phyloP scores from a whole-genome alignment of 331 rosid species.

The Stylosanthes scabra region DNA sequence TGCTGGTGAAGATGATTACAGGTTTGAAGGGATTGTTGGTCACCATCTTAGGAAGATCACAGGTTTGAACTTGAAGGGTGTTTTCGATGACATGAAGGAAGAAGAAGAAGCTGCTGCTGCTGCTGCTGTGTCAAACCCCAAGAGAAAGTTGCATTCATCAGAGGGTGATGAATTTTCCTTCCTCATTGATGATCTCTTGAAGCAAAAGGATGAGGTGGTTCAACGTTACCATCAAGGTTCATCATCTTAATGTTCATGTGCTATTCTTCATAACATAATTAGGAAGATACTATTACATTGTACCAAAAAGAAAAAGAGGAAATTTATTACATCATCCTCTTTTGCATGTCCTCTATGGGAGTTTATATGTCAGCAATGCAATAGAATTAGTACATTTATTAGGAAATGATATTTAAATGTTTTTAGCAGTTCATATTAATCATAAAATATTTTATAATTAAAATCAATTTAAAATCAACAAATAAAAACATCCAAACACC shows the following conservation, averaged over 20 bases:
- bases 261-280: no score
- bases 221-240: slow-evolving; percentile 4
- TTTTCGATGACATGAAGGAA: neutral
- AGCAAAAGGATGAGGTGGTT: slow-evolving; percentile 1
- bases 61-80: neutral
- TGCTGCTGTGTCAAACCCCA: no score
- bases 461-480: no score
- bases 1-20: slow-evolving; percentile 3
- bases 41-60: neutral
- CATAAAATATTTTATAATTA: no score
- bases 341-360: neutral
- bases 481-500: no score
- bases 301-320: neutral
- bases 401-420: no score
- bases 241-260: no score
- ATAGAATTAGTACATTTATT: no score
- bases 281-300: no score
- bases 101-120: no score
- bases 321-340: neutral
- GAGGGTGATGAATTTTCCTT: neutral
- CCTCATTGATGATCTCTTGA: neutral
- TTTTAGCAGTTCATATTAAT: no score
- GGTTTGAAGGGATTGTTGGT: slow-evolving; percentile 15
- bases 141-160: neutral
- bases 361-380: no score